Percentiles rank a stretch among this genome's conserved stretches.
Evolutionary conservation across 1,284 basidiomycete genomes (phyloP).

Genomic region (Schizopora paradoxa): DNA sequence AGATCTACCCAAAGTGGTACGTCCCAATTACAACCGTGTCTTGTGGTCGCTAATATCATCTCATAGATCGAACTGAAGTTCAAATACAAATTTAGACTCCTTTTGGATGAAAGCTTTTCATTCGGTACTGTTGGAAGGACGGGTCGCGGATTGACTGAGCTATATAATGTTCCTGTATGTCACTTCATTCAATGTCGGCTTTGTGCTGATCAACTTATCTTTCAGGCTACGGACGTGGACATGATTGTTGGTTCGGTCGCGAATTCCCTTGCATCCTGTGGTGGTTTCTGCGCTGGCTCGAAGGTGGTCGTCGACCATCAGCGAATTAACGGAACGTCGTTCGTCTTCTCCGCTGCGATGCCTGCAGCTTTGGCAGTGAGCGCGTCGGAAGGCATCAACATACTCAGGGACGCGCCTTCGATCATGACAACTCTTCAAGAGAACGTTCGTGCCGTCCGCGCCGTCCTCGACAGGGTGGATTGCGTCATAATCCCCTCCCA

Average conservation of each 20-base stretch:
- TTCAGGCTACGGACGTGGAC: constrained; percentile 66
- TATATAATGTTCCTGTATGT: constrained; percentile 85
- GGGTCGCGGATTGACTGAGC: constrained; percentile 90
- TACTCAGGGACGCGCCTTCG: constrained; percentile 70
- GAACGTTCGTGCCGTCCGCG: constrained; percentile 73
- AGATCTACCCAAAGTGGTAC: constrained; percentile 85
- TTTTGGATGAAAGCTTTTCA: constrained; percentile 92
- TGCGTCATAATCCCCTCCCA: constrained; percentile 84
- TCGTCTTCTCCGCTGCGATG: constrained; percentile 95
- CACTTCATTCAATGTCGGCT: neutral
- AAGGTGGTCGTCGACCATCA: constrained; percentile 84
- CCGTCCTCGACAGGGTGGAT: constrained; percentile 75
- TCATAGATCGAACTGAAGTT: constrained; percentile 85
- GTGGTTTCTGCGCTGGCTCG: constrained; percentile 95
- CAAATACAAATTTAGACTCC: constrained; percentile 94
- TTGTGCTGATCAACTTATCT: neutral
- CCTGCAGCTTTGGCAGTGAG: constrained; percentile 88
- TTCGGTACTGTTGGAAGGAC: constrained; percentile 92
- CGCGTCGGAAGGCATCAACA: constrained; percentile 78
- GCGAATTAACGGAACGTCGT: constrained; percentile 95
- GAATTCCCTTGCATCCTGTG: constrained; percentile 77
- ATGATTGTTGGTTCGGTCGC: constrained; percentile 86
- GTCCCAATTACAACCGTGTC: constrained; percentile 28
- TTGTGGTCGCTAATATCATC: neutral
- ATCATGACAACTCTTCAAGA: constrained; percentile 74